Evolutionary conservation across 345 rosid species (phyloP).

Genomic region (Balakata baccata): DNA sequence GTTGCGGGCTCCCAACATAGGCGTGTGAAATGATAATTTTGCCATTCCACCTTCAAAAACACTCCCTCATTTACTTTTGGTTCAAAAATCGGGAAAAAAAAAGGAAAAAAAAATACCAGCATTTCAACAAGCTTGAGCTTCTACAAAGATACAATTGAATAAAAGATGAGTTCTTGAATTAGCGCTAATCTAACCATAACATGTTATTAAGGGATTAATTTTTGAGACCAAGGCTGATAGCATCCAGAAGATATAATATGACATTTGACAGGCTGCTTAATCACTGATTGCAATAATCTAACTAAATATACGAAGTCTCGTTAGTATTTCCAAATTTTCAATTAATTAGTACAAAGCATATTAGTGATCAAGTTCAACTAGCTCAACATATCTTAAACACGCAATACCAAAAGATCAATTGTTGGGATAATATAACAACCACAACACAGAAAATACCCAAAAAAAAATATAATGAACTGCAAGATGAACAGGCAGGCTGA

Average conservation of each 20-base stretch:
- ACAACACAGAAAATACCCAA: neutral
- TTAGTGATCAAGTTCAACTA: neutral
- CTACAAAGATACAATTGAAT: neutral
- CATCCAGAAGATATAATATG: neutral
- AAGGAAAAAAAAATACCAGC: too few species aligned
- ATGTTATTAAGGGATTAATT: too few species aligned
- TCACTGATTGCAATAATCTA: neutral
- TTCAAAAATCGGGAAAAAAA: too few species aligned
- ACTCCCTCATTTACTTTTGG: too few species aligned
- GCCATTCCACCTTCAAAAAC: too few species aligned
- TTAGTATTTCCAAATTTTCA: neutral
- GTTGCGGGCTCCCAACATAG: neutral
- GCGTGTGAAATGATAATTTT: neutral
- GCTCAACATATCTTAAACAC: slow-evolving; percentile 7
- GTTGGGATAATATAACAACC: neutral
- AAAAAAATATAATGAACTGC: neutral
- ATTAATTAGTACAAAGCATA: neutral
- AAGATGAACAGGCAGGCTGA: neutral
- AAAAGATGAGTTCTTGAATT: neutral
- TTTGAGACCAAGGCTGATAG: neutral
- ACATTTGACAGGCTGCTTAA: neutral
- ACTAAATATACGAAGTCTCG: neutral
- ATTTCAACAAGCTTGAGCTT: neutral
- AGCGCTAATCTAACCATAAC: neutral
- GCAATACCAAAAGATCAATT: slow-evolving; percentile 8